Conservation (phyloP, 768 basidiomycete species). For the Boletus sensibilis region DNA sequence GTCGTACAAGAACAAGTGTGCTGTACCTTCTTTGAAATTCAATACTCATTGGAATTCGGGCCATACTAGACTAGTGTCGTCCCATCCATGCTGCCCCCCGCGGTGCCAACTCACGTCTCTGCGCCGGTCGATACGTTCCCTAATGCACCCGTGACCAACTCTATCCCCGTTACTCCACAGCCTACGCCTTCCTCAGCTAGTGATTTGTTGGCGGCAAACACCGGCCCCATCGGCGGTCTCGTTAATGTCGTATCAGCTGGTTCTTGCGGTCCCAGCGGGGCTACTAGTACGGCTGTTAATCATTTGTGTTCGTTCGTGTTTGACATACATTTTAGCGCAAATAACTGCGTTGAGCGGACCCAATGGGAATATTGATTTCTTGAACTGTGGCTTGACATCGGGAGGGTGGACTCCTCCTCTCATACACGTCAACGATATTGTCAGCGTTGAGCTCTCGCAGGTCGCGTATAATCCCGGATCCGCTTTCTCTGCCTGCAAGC, state of each 20-base stretch:
- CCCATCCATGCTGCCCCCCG: background rate
- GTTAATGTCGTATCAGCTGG: constrained; percentile 35
- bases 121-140: background rate
- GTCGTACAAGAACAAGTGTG: background rate
- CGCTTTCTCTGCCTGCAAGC: constrained; percentile 60
- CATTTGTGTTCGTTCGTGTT: background rate
- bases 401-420: constrained; percentile 73
- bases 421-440: constrained; percentile 51
- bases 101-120: background rate
- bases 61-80: background rate
- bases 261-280: constrained; percentile 49
- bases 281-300: constrained; percentile 41
- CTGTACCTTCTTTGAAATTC: background rate
- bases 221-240: constrained; percentile 19
- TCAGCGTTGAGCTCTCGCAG: constrained; percentile 43
- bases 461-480: constrained; percentile 49
- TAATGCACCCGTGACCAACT: background rate
- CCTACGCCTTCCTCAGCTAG: background rate
- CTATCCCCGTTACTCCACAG: background rate
- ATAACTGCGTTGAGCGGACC: constrained; percentile 55
- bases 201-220: background rate
- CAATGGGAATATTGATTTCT: constrained; percentile 70
- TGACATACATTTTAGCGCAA: constrained; percentile 37
- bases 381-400: constrained; percentile 71
- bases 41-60: background rate